Evolutionary conservation across 805 yeast genomes (phyloP), one percentile per base, ranked within the genome.

Genomic region (Wickerhamia fluorescens): DNA sequence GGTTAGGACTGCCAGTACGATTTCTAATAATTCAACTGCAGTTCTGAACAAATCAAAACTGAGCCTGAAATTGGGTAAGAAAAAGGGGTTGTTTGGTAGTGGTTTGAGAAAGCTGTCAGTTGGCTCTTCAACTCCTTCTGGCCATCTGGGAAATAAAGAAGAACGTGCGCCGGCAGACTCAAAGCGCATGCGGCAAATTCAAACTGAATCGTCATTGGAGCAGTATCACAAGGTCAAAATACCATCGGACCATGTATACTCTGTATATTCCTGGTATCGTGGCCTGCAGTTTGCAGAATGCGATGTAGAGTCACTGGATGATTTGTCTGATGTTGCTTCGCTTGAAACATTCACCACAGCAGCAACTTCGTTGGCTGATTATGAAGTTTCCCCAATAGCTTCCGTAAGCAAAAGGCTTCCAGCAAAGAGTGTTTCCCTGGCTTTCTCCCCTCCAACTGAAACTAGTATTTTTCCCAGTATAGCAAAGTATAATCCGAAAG

Each of bases 401-500:
- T n/a, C n/a, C n/a, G n/a, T n/a, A n/a, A n/a, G n/a, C n/a, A n/a
- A n/a, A n/a, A n/a, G n/a, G n/a, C n/a, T n/a, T n/a, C n/a, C n/a
- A n/a, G n/a, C n/a, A n/a, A n/a, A n/a, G n/a, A n/a, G n/a, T n/a
- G n/a, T n/a, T n/a, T n/a, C n/a, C n/a, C n/a, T n/a, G n/a, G n/a
- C n/a, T n/a, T n/a, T n/a, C n/a, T n/a, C n/a, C n/a, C n/a, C n/a
- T n/a, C n/a, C n/a, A n/a, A n/a, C n/a, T n/a, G n/a, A n/a, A n/a
- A n/a, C n/a, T n/a, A n/a, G n/a, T n/a, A n/a, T n/a, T n/a, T n/a
- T n/a, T n/a, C n/a, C n/a, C n/a, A n/a, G n/a, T n/a, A 18, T 79
- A 29, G 59, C 68, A 30, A 71, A 66, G 25, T 53, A 77, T 35
- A 65, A 75, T 14, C 71, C 79, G 0, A 65, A 63, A 14, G 66